Evolutionary conservation across 768 basidiomycete species (phyloP), one percentile per base, ranked within the genome.

Genomic region (Trametes maxima): DNA sequence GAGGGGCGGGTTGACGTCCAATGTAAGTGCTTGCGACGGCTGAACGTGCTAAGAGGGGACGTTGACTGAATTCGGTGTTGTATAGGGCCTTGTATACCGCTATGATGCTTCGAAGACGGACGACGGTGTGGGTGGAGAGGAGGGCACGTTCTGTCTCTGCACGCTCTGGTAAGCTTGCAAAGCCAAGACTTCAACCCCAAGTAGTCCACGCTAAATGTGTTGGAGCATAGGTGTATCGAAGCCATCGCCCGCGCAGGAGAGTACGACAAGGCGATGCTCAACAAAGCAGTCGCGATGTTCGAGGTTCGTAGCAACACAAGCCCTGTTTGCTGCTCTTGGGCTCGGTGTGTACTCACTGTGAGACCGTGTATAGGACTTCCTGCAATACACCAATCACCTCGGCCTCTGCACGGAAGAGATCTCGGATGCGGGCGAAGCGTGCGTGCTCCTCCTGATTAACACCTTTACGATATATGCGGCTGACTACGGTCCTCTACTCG

Each of bases 71-170:
- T 11, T n/a, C 22, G 16, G 49, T 52, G 63, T 7, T 49, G 16
- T 21, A n/a, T 65, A 93, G 90, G 88, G 87, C 67, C 82, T 94
- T 11, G 90, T 94, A 6, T 96, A 90, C 70, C 87, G 95, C 8
- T 98, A 98, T 73, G 94, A 98, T 70, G 88, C 90, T 13, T 76
- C 73, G 24, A 90, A 90, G 72, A 87, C 92, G 0, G 88, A 91
- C 59, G 96, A 98, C 67, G 96, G 96, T 7, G 94, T 98, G 13
- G 95, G 96, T 1, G 95, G 95, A 1, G 93, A 96, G 65, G 95
- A 97, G 74, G 95, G 95, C 1, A 95, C 92, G 0, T 97, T 98
- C 76, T 93, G 92, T 62, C 77, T 98, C 48, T 95, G 93, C 69
- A 92, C 90, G 0, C 73, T 93, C 7, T 93, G 90, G 91, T 89